Percentiles rank a stretch among this genome's conserved stretches.
Evolutionary conservation across 2,329 filamentous ascomycete genomes (phyloP).

Genomic region (Sclerotinia glacialis): DNA sequence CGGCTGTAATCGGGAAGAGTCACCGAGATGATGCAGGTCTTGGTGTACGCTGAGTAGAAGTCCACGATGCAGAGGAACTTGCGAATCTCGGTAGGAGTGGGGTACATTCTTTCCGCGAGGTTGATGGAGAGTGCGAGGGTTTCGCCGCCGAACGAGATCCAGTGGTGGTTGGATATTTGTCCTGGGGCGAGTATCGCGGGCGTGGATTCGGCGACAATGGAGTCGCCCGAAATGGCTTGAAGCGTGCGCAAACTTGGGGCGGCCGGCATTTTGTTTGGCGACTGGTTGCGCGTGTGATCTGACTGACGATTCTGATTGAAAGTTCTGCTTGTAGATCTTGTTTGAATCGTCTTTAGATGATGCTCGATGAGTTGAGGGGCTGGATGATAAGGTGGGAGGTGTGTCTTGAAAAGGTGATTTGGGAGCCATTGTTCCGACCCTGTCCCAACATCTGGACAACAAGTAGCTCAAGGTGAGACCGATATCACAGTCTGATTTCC

Average conservation of each 20-base stretch:
- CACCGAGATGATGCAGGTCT: neutral
- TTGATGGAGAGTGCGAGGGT: neutral
- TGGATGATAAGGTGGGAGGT: neutral
- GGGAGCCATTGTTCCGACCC: neutral
- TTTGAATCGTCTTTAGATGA: neutral
- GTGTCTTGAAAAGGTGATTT: neutral
- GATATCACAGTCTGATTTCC: neutral
- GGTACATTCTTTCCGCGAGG: neutral
- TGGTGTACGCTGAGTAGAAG: neutral
- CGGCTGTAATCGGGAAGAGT: neutral
- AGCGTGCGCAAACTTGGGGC: neutral
- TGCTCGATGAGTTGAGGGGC: neutral
- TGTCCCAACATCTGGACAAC: neutral
- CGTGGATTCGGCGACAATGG: no score
- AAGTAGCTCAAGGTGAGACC: neutral
- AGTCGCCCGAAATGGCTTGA: no score
- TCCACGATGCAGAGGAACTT: neutral
- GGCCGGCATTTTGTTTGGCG: neutral
- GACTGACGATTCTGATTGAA: slow-evolving; percentile 7
- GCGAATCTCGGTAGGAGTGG: neutral
- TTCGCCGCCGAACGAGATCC: slow-evolving; percentile 1
- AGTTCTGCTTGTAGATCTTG: neutral
- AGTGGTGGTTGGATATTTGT: neutral
- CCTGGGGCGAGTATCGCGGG: neutral
- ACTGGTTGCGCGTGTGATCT: neutral